A percentile compares a stretch with the other conserved stretches of the same genome.
phyloP scores from a whole-genome alignment of 179 eudicot genomes.

The Gypsophila paniculata region DNA sequence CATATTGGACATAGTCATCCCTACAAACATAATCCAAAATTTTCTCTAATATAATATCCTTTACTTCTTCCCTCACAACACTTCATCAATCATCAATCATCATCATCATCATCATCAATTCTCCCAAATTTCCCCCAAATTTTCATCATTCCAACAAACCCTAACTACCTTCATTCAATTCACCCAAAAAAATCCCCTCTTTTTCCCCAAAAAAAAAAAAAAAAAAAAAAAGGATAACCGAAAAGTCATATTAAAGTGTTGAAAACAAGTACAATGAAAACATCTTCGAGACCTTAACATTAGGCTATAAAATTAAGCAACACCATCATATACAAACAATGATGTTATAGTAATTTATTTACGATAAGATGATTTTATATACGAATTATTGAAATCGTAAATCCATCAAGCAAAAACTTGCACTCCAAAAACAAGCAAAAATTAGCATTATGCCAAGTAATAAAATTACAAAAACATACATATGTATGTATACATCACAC shows the following conservation, averaged over 20 bases:
- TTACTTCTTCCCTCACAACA: background rate
- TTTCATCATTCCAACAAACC: background rate
- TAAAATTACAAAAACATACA: background rate
- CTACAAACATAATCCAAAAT: background rate
- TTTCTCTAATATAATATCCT: slow-evolving; percentile 11
- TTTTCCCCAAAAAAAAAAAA: too few relatives aligned
- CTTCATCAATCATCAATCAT: background rate
- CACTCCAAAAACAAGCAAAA: background rate
- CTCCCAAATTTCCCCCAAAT: background rate
- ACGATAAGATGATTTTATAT: too few relatives aligned
- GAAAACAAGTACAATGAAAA: too few relatives aligned
- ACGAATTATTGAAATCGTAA: too few relatives aligned
- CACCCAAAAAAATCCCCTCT: background rate
- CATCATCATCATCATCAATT: background rate
- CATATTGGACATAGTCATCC: background rate
- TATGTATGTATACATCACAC: slow-evolving; percentile 2
- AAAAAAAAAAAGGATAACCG: too few relatives aligned
- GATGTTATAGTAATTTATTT: too few relatives aligned
- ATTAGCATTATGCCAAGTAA: background rate
- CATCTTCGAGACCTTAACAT: too few relatives aligned
- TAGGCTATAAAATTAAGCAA: too few relatives aligned
- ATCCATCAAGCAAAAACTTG: background rate
- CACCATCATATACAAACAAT: too few relatives aligned
- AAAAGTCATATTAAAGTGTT: too few relatives aligned
- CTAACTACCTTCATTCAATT: background rate